These are phyloP conservation scores for Suzukiozyma palmioleophila DNA, from an alignment of 1,139 yeast species.

Conservation along the genomic window DNA sequence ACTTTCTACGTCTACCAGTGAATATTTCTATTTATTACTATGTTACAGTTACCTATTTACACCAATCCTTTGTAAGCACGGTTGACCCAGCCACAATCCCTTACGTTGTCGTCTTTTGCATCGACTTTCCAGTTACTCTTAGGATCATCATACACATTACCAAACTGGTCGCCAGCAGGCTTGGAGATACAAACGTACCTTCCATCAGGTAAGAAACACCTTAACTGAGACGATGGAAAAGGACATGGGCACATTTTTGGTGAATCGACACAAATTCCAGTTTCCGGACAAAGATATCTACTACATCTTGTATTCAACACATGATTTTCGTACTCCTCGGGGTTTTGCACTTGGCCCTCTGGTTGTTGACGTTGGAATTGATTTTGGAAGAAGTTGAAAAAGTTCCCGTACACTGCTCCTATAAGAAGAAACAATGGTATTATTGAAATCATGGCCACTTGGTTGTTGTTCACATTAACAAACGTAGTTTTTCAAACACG, in stretches of 20 bases:
- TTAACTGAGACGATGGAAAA: conserved; percentile 76
- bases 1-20: no score
- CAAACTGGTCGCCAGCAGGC: conserved; percentile 52
- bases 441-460: neutral
- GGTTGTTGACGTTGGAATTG: conserved; percentile 18
- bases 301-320: conserved; percentile 46
- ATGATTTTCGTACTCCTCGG: conserved; percentile 26
- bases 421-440: conserved; percentile 1
- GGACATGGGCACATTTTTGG: conserved; percentile 86
- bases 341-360: conserved; percentile 19
- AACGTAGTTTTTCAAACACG: conserved; percentile 1
- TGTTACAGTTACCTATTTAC: conserved; percentile 9
- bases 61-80: conserved; percentile 47
- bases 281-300: conserved; percentile 78
- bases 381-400: conserved; percentile 34
- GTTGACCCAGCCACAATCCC: conserved; percentile 78
- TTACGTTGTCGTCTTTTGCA: conserved; percentile 45
- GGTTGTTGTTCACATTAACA: neutral
- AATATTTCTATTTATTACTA: no score
- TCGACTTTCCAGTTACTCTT: conserved; percentile 49
- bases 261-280: conserved; percentile 66
- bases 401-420: conserved; percentile 16
- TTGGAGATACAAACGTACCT: conserved; percentile 75
- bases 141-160: conserved; percentile 42
- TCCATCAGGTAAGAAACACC: conserved; percentile 71